Percentiles rank a stretch among this genome's conserved stretches.
Conservation (phyloP, 176 grass and related monocot species). For the Stipa capillata region DNA sequence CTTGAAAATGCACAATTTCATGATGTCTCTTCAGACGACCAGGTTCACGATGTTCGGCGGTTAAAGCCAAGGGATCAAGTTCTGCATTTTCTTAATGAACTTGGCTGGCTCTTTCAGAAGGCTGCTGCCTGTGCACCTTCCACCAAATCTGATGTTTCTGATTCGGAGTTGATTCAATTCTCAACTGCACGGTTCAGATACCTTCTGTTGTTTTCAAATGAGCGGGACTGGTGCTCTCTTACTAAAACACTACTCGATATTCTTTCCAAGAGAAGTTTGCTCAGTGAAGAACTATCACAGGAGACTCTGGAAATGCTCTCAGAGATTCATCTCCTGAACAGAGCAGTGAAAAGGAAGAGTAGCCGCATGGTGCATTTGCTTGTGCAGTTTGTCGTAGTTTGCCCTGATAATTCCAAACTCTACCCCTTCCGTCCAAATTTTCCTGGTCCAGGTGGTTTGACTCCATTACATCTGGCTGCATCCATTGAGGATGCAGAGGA, state of each 20-base stretch:
- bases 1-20: conserved; percentile 46
- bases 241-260: conserved; percentile 80
- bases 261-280: conserved; percentile 63
- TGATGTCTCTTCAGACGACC: conserved; percentile 54
- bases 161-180: conserved; percentile 43
- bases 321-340: conserved; percentile 77
- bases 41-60: conserved; percentile 19
- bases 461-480: conserved; percentile 83
- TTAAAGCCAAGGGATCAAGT: conserved; percentile 49
- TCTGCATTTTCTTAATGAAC: conserved; percentile 90
- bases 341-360: conserved; percentile 89
- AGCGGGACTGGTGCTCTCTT: conserved; percentile 80
- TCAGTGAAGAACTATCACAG: conserved; percentile 44
- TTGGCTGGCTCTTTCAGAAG: conserved; percentile 97
- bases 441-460: conserved; percentile 73
- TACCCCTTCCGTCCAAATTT: conserved; percentile 67
- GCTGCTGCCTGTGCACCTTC: conserved; percentile 16
- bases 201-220: conserved; percentile 78
- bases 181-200: conserved; percentile 66
- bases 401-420: conserved; percentile 40
- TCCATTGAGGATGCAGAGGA: conserved; percentile 53
- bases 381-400: conserved; percentile 50
- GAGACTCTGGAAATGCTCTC: conserved; percentile 69
- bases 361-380: conserved; percentile 78
- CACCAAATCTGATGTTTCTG: conserved; percentile 15